Conservation (phyloP, 768 basidiomycete genomes). For the Boletellus ananas region DNA sequence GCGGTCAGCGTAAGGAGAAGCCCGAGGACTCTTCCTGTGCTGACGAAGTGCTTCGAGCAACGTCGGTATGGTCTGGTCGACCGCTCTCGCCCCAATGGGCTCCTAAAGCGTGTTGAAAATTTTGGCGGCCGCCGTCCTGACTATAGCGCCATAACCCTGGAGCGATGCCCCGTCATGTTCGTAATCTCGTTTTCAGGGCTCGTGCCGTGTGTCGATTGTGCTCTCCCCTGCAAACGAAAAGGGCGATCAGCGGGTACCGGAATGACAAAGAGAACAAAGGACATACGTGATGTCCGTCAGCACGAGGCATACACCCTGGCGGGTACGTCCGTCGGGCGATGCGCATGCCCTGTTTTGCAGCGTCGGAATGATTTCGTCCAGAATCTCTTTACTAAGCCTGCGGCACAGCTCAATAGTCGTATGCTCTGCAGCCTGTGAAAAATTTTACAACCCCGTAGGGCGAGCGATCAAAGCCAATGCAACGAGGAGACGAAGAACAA, state of each 20-base stretch:
- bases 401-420: conserved; percentile 87
- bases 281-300: conserved; percentile 84
- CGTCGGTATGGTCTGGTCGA: conserved; percentile 96
- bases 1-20: conserved; percentile 90
- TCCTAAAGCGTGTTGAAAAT: conserved; percentile 91
- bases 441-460: conserved; percentile 37
- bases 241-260: conserved; percentile 5
- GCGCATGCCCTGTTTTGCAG: conserved; percentile 57
- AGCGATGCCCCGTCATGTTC: conserved; percentile 71
- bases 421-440: conserved; percentile 71
- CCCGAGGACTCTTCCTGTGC: conserved; percentile 86
- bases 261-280: neutral
- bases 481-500: conserved; percentile 27
- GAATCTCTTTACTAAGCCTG: conserved; percentile 90
- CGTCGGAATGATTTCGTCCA: conserved; percentile 79
- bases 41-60: conserved; percentile 88
- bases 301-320: conserved; percentile 85
- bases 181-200: conserved; percentile 93
- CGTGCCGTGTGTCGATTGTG: conserved; percentile 76
- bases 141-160: conserved; percentile 85
- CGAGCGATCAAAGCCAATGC: conserved; percentile 1
- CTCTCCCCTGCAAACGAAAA: conserved; percentile 54
- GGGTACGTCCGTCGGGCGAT: conserved; percentile 59
- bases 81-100: conserved; percentile 82
- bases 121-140: conserved; percentile 85